Base-by-base conservation (phyloP, 306 rosid species). In the Vicia faba region DNA sequence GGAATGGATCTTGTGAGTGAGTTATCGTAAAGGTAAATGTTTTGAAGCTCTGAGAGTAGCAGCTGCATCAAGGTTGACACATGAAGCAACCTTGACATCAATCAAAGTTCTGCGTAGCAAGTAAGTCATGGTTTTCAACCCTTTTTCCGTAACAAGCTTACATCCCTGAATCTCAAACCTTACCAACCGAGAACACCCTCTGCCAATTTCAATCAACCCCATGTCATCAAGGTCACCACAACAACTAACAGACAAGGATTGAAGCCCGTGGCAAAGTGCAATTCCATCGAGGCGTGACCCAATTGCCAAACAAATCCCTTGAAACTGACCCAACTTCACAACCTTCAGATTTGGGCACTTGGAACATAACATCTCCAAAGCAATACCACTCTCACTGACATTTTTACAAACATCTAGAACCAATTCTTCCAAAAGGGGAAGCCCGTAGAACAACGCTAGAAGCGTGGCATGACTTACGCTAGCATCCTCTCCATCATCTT, bases 191-290 rank as follows among this genome's bases (percentile, higher is more conserved):
- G 86, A 79, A 73, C 97, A 93, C 3, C 99, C 99, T 64, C 95
- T 83, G 0, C 81, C 96, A 38, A 93, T 88, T 82, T 88, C 96
- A 18, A 93, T 93, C 89, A 93, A 75, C 18, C 96, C 87, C 99
- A 93, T 93, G 16, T 93, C 91, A 33, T 82, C 83, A 78, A 93
- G 87, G 69, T 93, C 97, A 4, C 76, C 88, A 15, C 85, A 88
- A 55, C 80, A 85, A 76, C 68, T 79, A 43, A 93, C 70, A 3
- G 88, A 82, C 79, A 93, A 78, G 5, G 96, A 85, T 35, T 79
- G 83, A 13, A 90, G 85, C 48, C 92, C 90, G 0, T 83, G 86
- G 50, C 99, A 93, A 15, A 90, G 65, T 0, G 97, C 97, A 59
- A 93, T 49, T 44, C 97, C 97, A 31, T 93, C 96, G 2, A 93